Evolutionary conservation across 495 filamentous ascomycete species (phyloP).

Genomic region (Aspergillus asperescens): DNA sequence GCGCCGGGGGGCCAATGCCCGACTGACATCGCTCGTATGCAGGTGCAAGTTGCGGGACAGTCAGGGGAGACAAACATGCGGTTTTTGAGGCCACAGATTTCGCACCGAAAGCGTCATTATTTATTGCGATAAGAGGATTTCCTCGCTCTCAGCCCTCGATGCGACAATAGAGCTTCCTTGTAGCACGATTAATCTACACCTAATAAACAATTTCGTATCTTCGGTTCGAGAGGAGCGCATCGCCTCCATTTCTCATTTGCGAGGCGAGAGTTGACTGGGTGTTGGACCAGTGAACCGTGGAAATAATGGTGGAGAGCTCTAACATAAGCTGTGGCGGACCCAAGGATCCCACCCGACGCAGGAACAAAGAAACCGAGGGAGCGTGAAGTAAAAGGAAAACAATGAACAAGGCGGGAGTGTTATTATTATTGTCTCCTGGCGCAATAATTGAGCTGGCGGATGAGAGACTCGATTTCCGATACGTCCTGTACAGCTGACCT

Average conservation of each 20-base stretch:
- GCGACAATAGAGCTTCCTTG: constrained; percentile 3
- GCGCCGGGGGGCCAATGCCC: too few relatives aligned
- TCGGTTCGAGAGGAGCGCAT: background rate
- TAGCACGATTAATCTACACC: constrained; percentile 1
- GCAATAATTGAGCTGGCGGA: background rate
- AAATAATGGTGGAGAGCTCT: constrained; percentile 17
- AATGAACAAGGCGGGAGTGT: background rate
- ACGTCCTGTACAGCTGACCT: background rate
- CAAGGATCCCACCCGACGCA: constrained; percentile 16
- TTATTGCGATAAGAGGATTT: background rate
- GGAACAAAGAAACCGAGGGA: background rate
- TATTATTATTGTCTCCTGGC: background rate
- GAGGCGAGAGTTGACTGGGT: constrained; percentile 13
- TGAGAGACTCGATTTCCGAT: background rate
- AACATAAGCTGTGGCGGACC: constrained; percentile 13
- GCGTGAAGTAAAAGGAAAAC: background rate
- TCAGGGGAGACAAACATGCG: background rate
- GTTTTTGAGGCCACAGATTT: background rate
- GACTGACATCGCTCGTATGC: too few relatives aligned
- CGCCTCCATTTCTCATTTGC: constrained; percentile 12
- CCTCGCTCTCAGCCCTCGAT: background rate
- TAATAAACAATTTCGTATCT: background rate
- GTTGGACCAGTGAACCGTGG: constrained; percentile 13
- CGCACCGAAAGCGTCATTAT: constrained; percentile 4
- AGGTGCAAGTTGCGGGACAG: too few relatives aligned